Percentiles rank a stretch among this genome's conserved stretches.
These are phyloP conservation scores for Coffea eugenioides DNA, from an alignment of 257 asterid genomes.

Conservation along the genomic window DNA sequence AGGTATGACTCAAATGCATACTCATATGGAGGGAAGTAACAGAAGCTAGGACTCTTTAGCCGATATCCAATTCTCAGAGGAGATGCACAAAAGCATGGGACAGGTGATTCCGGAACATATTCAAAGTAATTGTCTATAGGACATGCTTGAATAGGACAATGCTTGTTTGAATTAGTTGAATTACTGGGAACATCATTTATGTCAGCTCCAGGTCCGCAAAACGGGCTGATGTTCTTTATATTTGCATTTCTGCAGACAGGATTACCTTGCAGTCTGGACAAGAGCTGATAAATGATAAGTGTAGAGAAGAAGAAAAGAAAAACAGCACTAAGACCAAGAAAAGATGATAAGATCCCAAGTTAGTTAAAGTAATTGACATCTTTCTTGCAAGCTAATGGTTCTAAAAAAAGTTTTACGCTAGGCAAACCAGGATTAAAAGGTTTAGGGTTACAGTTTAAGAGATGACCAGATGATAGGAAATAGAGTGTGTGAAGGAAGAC, in stretches of 20 bases:
- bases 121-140: conserved; percentile 42
- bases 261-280: conserved; percentile 40
- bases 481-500: neutral
- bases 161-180: conserved; percentile 16
- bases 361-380: neutral
- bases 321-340: neutral
- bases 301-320: neutral
- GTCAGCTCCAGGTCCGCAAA: conserved; percentile 32
- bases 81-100: conserved; percentile 50
- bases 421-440: neutral
- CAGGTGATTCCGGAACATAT: conserved; percentile 40
- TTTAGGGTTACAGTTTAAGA: no score
- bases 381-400: neutral
- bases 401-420: neutral
- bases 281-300: conserved; percentile 16
- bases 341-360: neutral
- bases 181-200: conserved; percentile 13
- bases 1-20: conserved; percentile 30
- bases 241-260: conserved; percentile 37
- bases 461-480: neutral
- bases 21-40: conserved; percentile 38
- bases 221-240: conserved; percentile 29
- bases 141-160: conserved; percentile 39
- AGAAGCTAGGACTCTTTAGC: conserved; percentile 52
- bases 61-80: conserved; percentile 50